Evolutionary conservation across 768 basidiomycete species (phyloP).

Genomic region (Panaeolus cyanescens): DNA sequence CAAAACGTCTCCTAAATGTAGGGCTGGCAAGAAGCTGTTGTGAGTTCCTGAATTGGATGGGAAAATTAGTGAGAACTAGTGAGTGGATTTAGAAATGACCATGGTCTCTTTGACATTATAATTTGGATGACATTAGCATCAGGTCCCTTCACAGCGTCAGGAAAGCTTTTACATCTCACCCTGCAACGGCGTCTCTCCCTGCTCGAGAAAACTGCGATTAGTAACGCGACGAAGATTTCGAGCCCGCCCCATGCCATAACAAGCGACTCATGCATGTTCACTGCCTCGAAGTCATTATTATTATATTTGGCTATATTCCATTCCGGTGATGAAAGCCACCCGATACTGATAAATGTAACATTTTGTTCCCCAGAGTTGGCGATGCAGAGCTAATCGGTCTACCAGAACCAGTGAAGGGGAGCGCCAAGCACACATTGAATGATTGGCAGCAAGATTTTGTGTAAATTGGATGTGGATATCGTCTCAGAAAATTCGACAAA

Average conservation of each 20-base stretch:
- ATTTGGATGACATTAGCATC: background rate
- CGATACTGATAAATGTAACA: too few species aligned
- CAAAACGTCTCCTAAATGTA: constrained; percentile 1
- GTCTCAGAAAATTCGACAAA: too few species aligned
- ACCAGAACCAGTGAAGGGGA: too few species aligned
- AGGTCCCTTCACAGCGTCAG: background rate
- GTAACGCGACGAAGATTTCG: background rate
- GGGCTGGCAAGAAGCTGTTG: background rate
- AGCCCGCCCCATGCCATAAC: background rate
- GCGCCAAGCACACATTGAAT: too few species aligned
- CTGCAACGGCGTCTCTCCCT: background rate
- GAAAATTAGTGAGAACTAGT: background rate
- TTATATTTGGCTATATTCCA: too few species aligned
- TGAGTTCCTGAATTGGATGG: constrained; percentile 1
- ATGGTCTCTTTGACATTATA: background rate
- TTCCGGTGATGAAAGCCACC: background rate
- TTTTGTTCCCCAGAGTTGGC: too few species aligned
- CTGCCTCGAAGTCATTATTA: too few species aligned
- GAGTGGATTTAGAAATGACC: constrained; percentile 1
- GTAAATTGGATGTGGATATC: too few species aligned
- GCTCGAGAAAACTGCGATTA: background rate
- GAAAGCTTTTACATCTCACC: background rate
- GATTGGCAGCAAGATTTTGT: too few species aligned
- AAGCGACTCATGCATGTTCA: background rate
- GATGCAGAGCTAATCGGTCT: too few species aligned